Base-by-base conservation (phyloP, 768 basidiomycete species). In the Pisolithus orientalis region DNA sequence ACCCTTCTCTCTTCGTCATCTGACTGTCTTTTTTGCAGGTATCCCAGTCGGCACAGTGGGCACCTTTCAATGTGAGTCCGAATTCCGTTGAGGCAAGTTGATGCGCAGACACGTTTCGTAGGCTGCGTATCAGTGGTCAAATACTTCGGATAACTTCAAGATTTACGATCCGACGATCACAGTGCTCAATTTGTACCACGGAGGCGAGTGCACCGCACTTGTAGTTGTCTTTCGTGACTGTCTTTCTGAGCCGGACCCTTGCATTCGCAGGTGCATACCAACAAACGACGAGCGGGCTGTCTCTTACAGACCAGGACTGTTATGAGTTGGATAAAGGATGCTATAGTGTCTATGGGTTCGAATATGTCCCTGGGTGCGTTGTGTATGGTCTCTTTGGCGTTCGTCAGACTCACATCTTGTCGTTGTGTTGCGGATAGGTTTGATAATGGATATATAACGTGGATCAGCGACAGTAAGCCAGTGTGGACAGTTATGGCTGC, bases 381-480 rank as follows among this genome's bases (percentile, higher is more conserved):
- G 16, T 28, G 5, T 13, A 14, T 45, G 25, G 6, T 44, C 2
- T 10, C 27, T 34, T 2, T 5, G 11, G 14, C 13, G 11, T 5
- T 11, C 11, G 14, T 14, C 4, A 14, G 14, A 45, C 27, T 16
- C 16, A 28, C 14, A 5, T 53, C 10, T 47, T n/a, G 5, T 34
- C n/a, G 5, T 34, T 2, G n/a, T 25, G 6, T 21, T 7, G 44
- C 42, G 34, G 34, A 11, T 13, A 79, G 77, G 10, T 77, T 74
- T 52, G 76, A 79, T 53, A 63, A 72, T 52, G 73, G 64, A 14
- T 89, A 87, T 57, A 83, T 88, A 53, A 80, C 81, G 21, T 88
- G 86, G 86, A 76, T 88, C 50, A 83, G 75, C 59, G 68, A 83
- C 48, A 74, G 67, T 53, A 70, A 76, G 49, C 64, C 70, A 4